Base-by-base conservation (phyloP, 805 yeast species). In the Barnettozyma vustinii region DNA sequence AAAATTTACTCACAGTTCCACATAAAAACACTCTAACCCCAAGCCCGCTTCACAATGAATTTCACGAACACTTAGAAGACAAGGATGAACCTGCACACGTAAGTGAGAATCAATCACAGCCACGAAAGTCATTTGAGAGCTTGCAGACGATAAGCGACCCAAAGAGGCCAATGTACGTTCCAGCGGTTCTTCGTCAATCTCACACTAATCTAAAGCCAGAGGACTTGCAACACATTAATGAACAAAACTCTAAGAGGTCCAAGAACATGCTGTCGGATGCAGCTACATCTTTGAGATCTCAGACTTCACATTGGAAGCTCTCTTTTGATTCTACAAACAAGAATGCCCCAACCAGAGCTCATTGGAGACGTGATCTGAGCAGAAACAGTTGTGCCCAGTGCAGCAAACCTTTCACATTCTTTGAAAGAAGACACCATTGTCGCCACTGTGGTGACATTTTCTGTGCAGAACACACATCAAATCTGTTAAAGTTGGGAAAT, bases 101-200 rank as follows among this genome's bases (percentile, higher is more conserved):
- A 9, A 27, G 20, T 23, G 32, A 12, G 40, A 30, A 36, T 12
- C 58, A 46, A 33, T 45, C 57, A 56, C 56, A 62, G 33, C 45
- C 49, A 23, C 27, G 41, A 13, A 50, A 46, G 18, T 47, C 49
- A 4, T 46, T 46, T 35, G 49, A 49, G 18, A 46, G 49, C 20
- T 63, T 84, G 20, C 84, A 82, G 62, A 95, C 89, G 59, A 80
- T 90, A 52, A 80, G 81, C 49, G 84, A 84, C 42, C 91, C 89
- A 54, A 79, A 89, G 63, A 84, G 87, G 59, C 97, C 97, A 9
- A 71, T 91, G 71, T 91, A 89, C 60, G 74, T 86, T 0, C 98
- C 98, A 0, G 97, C 97, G 0, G 98, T 91, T 10, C 71, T 91
- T 46, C 76, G 87, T 56, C 75, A 76, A 12, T 65, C 74, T 0